Base-by-base conservation (phyloP, 441 rosid genomes). In the Cnidoscolus chayamansa region DNA sequence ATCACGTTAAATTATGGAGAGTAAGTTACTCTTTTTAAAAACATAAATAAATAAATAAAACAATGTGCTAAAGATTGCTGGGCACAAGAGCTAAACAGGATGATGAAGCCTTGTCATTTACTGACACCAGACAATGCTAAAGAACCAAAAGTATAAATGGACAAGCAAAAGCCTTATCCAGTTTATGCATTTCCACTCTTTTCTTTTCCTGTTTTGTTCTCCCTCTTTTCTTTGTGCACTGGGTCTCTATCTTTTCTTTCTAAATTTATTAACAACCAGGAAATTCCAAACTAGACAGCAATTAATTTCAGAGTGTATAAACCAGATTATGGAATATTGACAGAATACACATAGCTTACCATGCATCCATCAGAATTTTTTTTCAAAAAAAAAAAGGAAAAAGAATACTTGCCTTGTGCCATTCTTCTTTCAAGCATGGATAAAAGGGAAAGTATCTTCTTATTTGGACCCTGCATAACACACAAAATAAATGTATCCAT, bases 391-490 rank as follows among this genome's bases (percentile, higher is more conserved):
- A 53, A 53, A 55, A 66, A 58, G 4, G 8, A 66, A 10, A 53
- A 16, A 68, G 57, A 37, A 60, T 66, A 72, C 89, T 83, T 76
- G 76, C 92, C 95, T 88, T 88, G 90, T 71, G 90, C 86, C 85
- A 86, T 85, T 79, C 81, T 86, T 80, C 92, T 85, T 82, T 86
- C 90, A 64, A 89, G 90, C 95, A 88, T 89, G 64, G 95, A 89
- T 31, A 89, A 76, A 72, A 85, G 86, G 72, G 84, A 82, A 50
- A 89, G 88, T 74, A 89, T 88, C 78, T 82, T 86, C 83, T 89
- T 89, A 79, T 89, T 86, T 15, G 86, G 85, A 32, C 92, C 90
- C 95, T 88, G 75, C 62, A 81, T 63, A 60, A 45, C 30, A 50
- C 48, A 76, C 19, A 67, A 79, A 75, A 69, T 43, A 65, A 16